Conservation (phyloP, 2,329 filamentous ascomycete genomes). For the Ceratocystis smalleyi region DNA sequence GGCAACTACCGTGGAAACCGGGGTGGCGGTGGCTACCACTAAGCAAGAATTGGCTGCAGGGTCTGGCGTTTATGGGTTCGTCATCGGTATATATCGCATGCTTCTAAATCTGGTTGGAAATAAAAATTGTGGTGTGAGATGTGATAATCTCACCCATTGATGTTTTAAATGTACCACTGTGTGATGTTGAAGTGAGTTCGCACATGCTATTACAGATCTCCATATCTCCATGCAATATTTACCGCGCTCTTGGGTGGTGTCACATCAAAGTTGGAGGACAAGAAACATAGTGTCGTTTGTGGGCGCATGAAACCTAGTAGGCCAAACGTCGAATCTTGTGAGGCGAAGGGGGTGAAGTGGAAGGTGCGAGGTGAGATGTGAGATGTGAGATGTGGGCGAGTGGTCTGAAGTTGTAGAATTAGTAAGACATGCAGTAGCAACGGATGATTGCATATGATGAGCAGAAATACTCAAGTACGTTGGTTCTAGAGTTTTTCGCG, state of each 20-base stretch:
- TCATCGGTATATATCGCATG: background rate
- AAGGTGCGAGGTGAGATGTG: no score
- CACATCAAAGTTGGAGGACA: background rate
- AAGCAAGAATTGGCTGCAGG: background rate
- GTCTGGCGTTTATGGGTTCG: background rate
- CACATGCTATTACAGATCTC: background rate
- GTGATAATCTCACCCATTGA: background rate
- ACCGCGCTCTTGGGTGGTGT: background rate
- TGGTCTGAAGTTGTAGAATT: background rate
- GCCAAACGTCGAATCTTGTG: background rate
- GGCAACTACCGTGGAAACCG: slow-evolving; percentile 12
- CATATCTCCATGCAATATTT: background rate
- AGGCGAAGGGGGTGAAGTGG: no score
- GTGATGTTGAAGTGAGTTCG: background rate
- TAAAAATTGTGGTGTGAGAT: background rate
- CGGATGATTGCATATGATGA: background rate
- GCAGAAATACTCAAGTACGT: no score
- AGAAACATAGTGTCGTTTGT: background rate
- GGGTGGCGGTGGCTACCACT: slow-evolving; percentile 11
- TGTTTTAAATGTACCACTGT: background rate
- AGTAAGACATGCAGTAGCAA: background rate
- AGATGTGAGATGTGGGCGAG: background rate
- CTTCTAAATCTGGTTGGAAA: background rate
- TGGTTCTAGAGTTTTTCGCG: no score
- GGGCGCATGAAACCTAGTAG: background rate